Percentiles rank a stretch among this genome's conserved stretches.
phyloP scores from a whole-genome alignment of 2,329 filamentous ascomycete genomes.

The Meredithiella fracta region DNA sequence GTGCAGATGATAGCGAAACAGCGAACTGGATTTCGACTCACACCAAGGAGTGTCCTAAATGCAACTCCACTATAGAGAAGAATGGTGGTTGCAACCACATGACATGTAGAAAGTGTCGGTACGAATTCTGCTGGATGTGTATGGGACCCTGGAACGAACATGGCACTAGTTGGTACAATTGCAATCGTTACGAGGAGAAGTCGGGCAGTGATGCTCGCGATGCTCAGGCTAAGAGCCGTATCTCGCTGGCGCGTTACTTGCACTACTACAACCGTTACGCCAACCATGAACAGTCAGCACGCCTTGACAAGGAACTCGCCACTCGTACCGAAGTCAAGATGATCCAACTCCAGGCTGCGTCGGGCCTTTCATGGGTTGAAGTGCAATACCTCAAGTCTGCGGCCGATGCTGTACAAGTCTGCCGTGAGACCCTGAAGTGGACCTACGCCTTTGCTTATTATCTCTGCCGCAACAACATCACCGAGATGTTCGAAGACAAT shows the following conservation, averaged over 20 bases:
- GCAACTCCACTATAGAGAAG: conserved; percentile 95
- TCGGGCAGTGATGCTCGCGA: conserved; percentile 79
- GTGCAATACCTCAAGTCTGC: conserved; percentile 92
- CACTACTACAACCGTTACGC: conserved; percentile 99
- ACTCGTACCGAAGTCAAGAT: conserved; percentile 98
- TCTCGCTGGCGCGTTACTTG: conserved; percentile 86
- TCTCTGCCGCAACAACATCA: conserved; percentile 85
- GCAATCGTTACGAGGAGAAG: conserved; percentile 93
- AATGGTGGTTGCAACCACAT: conserved; percentile 97
- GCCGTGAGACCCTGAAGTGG: conserved; percentile 98
- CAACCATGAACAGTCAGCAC: conserved; percentile 95
- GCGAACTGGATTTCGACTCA: conserved; percentile 99
- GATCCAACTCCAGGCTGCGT: conserved; percentile 83
- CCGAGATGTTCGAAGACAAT: conserved; percentile 96
- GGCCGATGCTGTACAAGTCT: conserved; percentile 84
- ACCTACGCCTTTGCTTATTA: conserved; percentile 98
- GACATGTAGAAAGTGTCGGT: conserved; percentile 89
- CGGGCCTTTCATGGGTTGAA: conserved; percentile 97
- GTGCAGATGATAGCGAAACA: conserved; percentile 93
- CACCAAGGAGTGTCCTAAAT: conserved; percentile 94
- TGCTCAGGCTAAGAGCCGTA: conserved; percentile 76
- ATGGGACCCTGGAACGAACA: conserved; percentile 99
- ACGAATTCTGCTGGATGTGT: conserved; percentile 99
- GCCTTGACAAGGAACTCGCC: conserved; percentile 89
- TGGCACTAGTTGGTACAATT: conserved; percentile 98